Conservation (phyloP, 164 flowering plant species). For the Dillenia suffruticosa region DNA sequence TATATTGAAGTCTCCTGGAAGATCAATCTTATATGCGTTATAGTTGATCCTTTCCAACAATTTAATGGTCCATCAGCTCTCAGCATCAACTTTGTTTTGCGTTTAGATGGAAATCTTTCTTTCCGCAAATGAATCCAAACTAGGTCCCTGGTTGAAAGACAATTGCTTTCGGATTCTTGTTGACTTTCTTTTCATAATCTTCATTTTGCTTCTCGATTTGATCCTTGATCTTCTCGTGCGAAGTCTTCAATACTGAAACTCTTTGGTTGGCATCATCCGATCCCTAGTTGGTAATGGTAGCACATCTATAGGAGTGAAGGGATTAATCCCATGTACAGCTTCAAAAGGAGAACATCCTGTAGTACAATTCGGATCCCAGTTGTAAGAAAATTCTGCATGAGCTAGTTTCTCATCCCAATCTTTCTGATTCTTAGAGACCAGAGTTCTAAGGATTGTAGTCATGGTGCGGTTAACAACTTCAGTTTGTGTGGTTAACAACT, state of each 20-base stretch:
- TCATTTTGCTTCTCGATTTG: no score
- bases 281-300: not conserved
- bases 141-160: not conserved
- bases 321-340: not conserved
- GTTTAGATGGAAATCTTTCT: slow-evolving; percentile 3
- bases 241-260: not conserved
- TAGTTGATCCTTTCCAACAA: not conserved
- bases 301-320: slow-evolving; percentile 3
- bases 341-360: no score
- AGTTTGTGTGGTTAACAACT: no score
- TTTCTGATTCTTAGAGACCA: no score
- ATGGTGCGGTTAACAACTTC: not conserved
- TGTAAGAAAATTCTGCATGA: no score
- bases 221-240: no score
- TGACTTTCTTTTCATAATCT: not conserved
- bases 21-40: no score
- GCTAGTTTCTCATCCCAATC: no score
- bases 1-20: no score
- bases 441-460: no score
- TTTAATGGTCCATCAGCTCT: slow-evolving; percentile 7
- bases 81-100: not conserved
- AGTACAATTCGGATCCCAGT: no score
- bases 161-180: not conserved
- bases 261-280: not conserved
- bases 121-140: slow-evolving; percentile 10